Percentiles rank a stretch among this genome's conserved stretches.
Evolutionary conservation across 768 basidiomycete species (phyloP).

Genomic region (Gautieria morchelliformis): DNA sequence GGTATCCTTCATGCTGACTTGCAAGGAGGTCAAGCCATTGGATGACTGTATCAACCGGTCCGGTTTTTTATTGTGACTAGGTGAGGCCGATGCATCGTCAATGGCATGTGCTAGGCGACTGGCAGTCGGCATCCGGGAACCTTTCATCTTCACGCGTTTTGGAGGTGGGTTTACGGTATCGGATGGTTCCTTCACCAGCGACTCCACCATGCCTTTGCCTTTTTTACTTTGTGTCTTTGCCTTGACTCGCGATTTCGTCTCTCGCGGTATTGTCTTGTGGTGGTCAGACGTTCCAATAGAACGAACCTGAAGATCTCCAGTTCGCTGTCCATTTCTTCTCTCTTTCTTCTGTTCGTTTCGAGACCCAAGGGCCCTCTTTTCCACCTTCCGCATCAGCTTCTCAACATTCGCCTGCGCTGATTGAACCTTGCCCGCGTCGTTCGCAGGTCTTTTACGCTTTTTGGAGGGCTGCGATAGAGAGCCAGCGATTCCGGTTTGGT

Average conservation of each 20-base stretch:
- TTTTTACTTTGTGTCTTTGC: too few relatives aligned
- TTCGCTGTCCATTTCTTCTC: constrained; percentile 6
- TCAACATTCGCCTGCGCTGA: constrained; percentile 46
- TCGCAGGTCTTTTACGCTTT: constrained; percentile 42
- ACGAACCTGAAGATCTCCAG: background rate
- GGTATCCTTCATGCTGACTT: constrained; percentile 68
- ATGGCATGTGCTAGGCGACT: background rate
- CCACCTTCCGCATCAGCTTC: constrained; percentile 45
- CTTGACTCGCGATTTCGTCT: background rate
- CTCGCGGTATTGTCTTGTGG: background rate
- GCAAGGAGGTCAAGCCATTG: constrained; percentile 52
- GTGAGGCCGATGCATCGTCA: background rate
- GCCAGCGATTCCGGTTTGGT: constrained; percentile 26
- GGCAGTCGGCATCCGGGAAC: too few relatives aligned
- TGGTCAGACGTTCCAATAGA: background rate
- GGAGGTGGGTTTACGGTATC: too few relatives aligned
- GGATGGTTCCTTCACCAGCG: too few relatives aligned
- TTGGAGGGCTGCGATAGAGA: constrained; percentile 30
- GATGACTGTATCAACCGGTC: background rate
- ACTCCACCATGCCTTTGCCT: too few relatives aligned
- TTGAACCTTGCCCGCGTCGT: constrained; percentile 23
- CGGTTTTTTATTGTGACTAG: background rate
- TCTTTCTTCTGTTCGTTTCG: constrained; percentile 10
- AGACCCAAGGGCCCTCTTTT: constrained; percentile 8
- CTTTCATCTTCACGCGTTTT: too few relatives aligned